Conservation (phyloP, 2,329 filamentous ascomycete species). For the Colletotrichum chrysophilum region DNA sequence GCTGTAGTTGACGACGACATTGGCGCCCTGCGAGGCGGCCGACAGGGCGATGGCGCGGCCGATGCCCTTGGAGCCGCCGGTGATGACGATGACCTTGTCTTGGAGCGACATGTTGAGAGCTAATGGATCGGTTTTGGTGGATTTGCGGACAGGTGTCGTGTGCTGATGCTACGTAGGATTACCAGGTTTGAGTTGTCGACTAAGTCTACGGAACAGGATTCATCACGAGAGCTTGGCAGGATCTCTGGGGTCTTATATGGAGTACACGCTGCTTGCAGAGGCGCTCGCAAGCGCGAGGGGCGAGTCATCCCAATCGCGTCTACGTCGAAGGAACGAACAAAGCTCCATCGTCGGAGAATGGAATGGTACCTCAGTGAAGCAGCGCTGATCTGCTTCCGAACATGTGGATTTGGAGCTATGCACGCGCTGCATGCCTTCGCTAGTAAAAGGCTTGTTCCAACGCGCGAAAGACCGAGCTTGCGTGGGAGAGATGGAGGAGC, state of each 20-base stretch:
- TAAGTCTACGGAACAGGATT: neutral
- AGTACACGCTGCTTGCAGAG: neutral
- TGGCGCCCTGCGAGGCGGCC: constrained; percentile 60
- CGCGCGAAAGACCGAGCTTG: constrained; percentile 10
- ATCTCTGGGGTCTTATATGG: neutral
- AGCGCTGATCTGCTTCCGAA: neutral
- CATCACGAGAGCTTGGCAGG: neutral
- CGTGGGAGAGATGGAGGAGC: neutral
- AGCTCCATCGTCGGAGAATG: neutral
- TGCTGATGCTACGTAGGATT: neutral
- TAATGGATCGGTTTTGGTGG: neutral
- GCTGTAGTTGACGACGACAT: constrained; percentile 64
- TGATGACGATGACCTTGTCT: constrained; percentile 54
- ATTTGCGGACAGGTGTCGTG: neutral
- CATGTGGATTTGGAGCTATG: neutral
- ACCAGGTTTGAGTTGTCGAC: rapidly evolving
- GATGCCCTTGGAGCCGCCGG: constrained; percentile 63
- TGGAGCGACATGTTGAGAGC: constrained; percentile 32
- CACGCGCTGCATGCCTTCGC: neutral
- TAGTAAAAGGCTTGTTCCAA: neutral
- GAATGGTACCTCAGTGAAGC: neutral
- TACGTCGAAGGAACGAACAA: neutral
- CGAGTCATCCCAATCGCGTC: neutral
- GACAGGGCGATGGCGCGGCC: constrained; percentile 63
- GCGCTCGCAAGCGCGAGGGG: neutral